Conservation (phyloP, 2,329 filamentous ascomycete species). For the Botrytis squamosa region DNA sequence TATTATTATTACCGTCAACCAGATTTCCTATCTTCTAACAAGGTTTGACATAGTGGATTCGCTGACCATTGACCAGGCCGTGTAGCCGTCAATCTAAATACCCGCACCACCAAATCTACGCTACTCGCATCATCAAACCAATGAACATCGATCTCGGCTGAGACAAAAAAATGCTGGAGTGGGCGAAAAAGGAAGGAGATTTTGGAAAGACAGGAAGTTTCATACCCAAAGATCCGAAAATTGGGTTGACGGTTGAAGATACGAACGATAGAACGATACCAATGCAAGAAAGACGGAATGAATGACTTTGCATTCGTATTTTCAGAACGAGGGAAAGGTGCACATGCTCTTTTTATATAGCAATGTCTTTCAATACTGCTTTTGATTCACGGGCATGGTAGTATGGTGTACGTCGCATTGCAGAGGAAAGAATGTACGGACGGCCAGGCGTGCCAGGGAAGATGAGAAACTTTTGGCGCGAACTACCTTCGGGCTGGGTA, state of each 20-base stretch:
- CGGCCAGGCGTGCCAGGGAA: not conserved
- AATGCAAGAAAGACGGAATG: not conserved
- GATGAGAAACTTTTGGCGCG: not conserved
- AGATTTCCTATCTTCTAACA: conserved; percentile 5
- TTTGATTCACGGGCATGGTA: not conserved
- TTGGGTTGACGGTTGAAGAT: not conserved
- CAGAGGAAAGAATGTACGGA: not conserved
- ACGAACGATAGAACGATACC: no score
- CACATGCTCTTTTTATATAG: conserved; percentile 16
- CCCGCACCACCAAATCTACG: not conserved
- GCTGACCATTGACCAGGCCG: conserved; percentile 1
- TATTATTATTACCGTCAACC: not conserved
- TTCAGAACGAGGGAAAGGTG: not conserved
- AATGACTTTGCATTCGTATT: not conserved
- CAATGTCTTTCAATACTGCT: not conserved
- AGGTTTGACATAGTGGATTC: not conserved
- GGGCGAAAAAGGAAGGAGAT: not conserved
- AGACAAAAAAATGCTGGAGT: not conserved
- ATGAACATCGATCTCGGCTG: not conserved
- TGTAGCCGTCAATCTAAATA: conserved; percentile 6
- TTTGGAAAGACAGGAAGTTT: conserved; percentile 3
- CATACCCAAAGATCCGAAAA: not conserved
- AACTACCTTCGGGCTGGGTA: not conserved
- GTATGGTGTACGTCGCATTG: conserved; percentile 4
- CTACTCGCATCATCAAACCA: not conserved